Percentiles rank a stretch among this genome's conserved stretches.
Conservation (phyloP, 75 land plant species). For the Pinus albicaulis region DNA sequence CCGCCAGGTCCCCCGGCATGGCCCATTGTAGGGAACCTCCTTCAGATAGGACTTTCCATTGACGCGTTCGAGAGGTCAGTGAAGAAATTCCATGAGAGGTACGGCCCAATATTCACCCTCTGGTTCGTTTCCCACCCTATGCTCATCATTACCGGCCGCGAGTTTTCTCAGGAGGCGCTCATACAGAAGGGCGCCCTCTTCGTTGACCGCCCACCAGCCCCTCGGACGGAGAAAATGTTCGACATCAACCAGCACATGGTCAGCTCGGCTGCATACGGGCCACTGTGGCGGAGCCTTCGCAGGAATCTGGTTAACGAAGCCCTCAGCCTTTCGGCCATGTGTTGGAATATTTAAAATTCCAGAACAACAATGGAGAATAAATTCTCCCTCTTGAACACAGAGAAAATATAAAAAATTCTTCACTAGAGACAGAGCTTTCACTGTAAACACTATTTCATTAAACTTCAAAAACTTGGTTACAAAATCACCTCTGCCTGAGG, state of each 20-base stretch:
- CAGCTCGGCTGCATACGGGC: conserved; percentile 21
- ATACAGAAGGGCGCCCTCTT: conserved; percentile 21
- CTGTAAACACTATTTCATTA: no score
- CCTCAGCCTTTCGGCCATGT: conserved; percentile 15
- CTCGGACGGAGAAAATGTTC: neutral
- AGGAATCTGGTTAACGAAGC: conserved; percentile 26
- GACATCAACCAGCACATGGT: conserved; percentile 20
- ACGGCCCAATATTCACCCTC: conserved; percentile 27
- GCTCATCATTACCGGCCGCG: conserved; percentile 12
- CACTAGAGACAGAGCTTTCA: no score
- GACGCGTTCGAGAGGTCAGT: neutral
- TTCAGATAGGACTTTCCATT: conserved; percentile 12
- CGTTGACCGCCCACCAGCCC: conserved; percentile 14
- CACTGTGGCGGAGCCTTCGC: conserved; percentile 30
- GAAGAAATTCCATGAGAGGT: neutral
- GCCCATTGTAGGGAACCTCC: conserved; percentile 81
- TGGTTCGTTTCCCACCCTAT: conserved; percentile 11
- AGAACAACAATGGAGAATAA: no score
- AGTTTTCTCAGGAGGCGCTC: conserved; percentile 23
- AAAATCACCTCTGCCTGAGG: no score
- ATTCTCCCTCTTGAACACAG: fast-evolving
- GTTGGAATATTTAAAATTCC: fast-evolving
- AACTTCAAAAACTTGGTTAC: no score
- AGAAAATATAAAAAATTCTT: no score
- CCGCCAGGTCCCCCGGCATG: conserved; percentile 77